phyloP scores from a whole-genome alignment of 129 eudicot genomes.

The Deinandra increscens region DNA sequence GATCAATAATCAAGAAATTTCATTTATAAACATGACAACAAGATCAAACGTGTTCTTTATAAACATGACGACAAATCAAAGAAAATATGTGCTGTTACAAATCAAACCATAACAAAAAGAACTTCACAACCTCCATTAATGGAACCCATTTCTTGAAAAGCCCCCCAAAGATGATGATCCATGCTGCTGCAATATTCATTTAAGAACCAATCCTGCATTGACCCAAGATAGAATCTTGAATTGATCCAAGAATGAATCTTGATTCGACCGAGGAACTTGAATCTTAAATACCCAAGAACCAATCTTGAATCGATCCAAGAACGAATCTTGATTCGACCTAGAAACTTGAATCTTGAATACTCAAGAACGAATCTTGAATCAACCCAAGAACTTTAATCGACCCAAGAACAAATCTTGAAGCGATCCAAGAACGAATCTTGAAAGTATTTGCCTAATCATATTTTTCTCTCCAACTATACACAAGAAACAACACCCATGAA shows the following conservation, averaged over 20 bases:
- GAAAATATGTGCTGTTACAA: slow-evolving; percentile 27
- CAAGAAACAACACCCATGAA: slow-evolving; percentile 86
- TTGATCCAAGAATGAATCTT: not conserved
- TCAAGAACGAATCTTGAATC: too few relatives aligned
- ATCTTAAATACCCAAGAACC: not conserved
- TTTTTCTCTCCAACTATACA: slow-evolving; percentile 87
- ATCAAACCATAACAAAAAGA: slow-evolving; percentile 28
- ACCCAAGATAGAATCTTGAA: not conserved
- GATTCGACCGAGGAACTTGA: too few relatives aligned
- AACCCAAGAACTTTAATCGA: too few relatives aligned
- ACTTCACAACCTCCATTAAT: slow-evolving; percentile 36
- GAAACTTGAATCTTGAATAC: too few relatives aligned
- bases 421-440: too few relatives aligned
- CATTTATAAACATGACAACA: slow-evolving; percentile 27
- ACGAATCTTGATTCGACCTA: not conserved
- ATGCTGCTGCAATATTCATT: too few relatives aligned
- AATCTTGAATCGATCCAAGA: not conserved
- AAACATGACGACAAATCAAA: slow-evolving; percentile 25
- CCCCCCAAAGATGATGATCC: slow-evolving; percentile 7
- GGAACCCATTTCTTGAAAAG: slow-evolving; percentile 24
- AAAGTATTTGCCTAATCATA: slow-evolving; percentile 48
- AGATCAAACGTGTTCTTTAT: slow-evolving; percentile 2
- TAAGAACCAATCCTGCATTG: not conserved
- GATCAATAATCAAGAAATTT: slow-evolving; percentile 23
- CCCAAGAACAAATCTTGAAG: too few relatives aligned